Evolutionary conservation across 208 protist species (phyloP).

Genomic region (Acanthamoeba rhysodes): DNA sequence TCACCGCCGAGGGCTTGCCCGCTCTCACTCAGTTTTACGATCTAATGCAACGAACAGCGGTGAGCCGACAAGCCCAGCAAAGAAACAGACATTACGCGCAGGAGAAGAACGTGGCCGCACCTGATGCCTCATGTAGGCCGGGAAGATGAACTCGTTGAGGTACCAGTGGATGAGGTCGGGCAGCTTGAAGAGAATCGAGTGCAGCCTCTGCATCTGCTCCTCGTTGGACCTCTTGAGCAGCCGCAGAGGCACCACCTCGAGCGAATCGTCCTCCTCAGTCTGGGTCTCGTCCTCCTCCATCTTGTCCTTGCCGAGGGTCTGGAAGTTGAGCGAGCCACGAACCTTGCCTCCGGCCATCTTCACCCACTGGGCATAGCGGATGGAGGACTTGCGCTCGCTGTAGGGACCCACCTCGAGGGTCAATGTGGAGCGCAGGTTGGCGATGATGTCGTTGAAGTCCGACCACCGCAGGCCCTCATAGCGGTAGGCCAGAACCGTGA

Average conservation of each 20-base stretch:
- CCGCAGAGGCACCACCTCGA: constrained; percentile 82
- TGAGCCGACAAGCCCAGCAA: not conserved
- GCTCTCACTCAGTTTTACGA: constrained; percentile 95
- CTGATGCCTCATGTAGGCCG: constrained; percentile 85
- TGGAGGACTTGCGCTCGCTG: constrained; percentile 92
- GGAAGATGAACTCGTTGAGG: constrained; percentile 87
- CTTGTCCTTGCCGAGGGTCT: constrained; percentile 37
- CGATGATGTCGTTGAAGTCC: constrained; percentile 92
- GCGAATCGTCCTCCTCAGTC: constrained; percentile 21
- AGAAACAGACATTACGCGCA: not conserved
- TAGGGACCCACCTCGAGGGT: constrained; percentile 92
- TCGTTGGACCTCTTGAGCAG: constrained; percentile 85
- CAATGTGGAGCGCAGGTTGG: constrained; percentile 93
- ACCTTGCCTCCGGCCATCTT: constrained; percentile 84
- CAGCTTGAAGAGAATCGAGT: constrained; percentile 79
- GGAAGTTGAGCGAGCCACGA: constrained; percentile 63
- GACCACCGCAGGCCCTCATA: constrained; percentile 94
- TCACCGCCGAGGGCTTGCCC: constrained; percentile 96
- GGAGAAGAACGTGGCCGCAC: not conserved
- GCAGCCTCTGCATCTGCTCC: constrained; percentile 89
- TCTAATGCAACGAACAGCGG: constrained; percentile 9
- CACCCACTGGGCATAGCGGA: constrained; percentile 93
- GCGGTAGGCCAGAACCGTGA: constrained; percentile 95
- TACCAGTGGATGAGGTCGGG: constrained; percentile 84
- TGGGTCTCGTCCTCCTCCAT: constrained; percentile 38